Evolutionary conservation across 139 green algal genomes (phyloP), one percentile per base, ranked within the genome.

Genomic region (Haematococcus sp.): DNA sequence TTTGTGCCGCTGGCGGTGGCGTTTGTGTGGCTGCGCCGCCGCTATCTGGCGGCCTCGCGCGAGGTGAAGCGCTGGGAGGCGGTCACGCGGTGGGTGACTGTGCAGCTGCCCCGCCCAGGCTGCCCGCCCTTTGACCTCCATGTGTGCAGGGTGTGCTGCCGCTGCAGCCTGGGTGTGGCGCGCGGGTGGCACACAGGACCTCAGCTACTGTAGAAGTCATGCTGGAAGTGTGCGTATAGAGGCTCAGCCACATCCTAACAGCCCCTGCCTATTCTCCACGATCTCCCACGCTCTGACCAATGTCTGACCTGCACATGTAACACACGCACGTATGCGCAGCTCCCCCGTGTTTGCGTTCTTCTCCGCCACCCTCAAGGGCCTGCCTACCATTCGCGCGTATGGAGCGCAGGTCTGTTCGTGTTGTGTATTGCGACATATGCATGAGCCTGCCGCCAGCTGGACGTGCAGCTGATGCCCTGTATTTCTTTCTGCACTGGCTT

Each of bases 1-100:
- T 92, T 93, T 61, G 30, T 91, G 19, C 84, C 88, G 9, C 74
- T 95, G 61, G 61, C 61, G 25, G 11, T 49, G 9, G 33, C n/a
- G 32, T 76, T 76, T 11, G 28, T 78, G 40, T 44, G 79, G 25
- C 52, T 76, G 30, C 15, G 76, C 1, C 30, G 65, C 5, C 80
- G 79, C 32, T 95, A 96, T 88, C 70, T 97, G 31, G 70, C 54
- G 2, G 89, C 93, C 23, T 83, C 69, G n/a, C 74, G 94, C 0
- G 92, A 98, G 61, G 73, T 98, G 25, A 98, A 98, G 91, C 88
- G 94, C n/a, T 90, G 91, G 76, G 94, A 98, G 73, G 86, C 88
- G 7, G 84, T 92, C 56, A 91, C 81, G 1, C 84, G 92, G 61
- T 68, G 31, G 25, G 58, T 34, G 58, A n/a, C n/a, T n/a, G n/a